Evolutionary conservation across 2,329 filamentous ascomycete species (phyloP).

Genomic region (Aspergillus pseudoterreus): DNA sequence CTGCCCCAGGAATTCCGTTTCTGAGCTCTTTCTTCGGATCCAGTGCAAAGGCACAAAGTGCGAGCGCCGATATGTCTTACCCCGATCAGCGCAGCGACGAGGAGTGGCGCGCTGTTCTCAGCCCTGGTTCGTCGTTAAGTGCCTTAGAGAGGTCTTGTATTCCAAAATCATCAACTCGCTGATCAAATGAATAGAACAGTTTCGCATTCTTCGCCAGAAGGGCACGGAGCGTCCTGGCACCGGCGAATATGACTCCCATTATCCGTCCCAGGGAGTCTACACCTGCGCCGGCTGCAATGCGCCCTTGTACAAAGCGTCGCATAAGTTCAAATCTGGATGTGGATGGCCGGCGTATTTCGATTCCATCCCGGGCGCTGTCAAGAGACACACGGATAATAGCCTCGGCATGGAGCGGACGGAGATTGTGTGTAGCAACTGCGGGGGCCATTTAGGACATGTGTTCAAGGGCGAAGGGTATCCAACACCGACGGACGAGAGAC

Average conservation of each 20-base stretch:
- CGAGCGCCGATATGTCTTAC: constrained; percentile 50
- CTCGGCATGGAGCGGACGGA: constrained; percentile 85
- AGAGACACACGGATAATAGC: constrained; percentile 69
- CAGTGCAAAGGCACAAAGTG: constrained; percentile 47
- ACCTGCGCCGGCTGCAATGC: constrained; percentile 80
- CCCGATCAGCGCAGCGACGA: constrained; percentile 76
- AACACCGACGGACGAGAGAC: constrained; percentile 89
- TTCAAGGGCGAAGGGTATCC: constrained; percentile 83
- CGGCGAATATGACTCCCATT: constrained; percentile 85
- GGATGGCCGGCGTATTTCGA: constrained; percentile 99
- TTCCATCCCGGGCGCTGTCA: constrained; percentile 85
- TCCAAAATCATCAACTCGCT: too few relatives aligned
- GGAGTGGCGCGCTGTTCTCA: constrained; percentile 87
- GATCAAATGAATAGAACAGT: constrained; percentile 67
- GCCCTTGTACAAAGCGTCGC: constrained; percentile 85
- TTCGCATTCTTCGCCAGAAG: constrained; percentile 85
- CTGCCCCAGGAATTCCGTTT: constrained; percentile 77
- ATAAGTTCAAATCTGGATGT: constrained; percentile 95
- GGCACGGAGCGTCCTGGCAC: constrained; percentile 80
- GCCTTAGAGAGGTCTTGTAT: constrained; percentile 3
- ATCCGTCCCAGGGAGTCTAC: constrained; percentile 72
- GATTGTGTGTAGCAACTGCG: constrained; percentile 92
- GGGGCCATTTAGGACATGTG: constrained; percentile 85
- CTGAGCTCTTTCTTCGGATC: constrained; percentile 71
- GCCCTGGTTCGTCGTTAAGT: constrained; percentile 56